Conservation (phyloP, 371 early-diverging fungal genomes). For the Chytridiales sp. region DNA sequence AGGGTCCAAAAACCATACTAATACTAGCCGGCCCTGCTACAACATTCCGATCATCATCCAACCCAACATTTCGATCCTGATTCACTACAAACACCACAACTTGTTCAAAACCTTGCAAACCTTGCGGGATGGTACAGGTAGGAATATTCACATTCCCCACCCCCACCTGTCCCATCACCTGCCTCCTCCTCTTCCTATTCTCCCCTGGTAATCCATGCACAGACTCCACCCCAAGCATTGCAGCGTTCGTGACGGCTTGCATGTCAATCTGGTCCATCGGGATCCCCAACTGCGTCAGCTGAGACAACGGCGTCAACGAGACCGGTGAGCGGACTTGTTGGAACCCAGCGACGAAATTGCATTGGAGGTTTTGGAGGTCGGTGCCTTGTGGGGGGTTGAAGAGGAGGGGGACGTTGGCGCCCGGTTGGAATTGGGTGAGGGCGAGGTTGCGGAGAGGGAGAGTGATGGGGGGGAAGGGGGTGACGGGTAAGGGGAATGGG, state of each 20-base stretch:
- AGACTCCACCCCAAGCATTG: too few relatives aligned
- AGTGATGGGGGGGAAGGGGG: conserved; percentile 31
- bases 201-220: too few relatives aligned
- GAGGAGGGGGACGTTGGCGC: conserved; percentile 19
- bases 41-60: conserved; percentile 32
- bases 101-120: conserved; percentile 14
- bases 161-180: too few relatives aligned
- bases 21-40: conserved; percentile 35
- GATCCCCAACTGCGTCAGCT: neutral
- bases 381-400: conserved; percentile 18
- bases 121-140: conserved; percentile 23
- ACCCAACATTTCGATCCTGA: conserved; percentile 25
- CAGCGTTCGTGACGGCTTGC: neutral
- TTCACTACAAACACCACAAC: conserved; percentile 31
- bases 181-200: too few relatives aligned
- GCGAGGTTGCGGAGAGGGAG: conserved; percentile 13
- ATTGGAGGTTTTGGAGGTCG: conserved; percentile 15
- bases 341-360: conserved; percentile 32
- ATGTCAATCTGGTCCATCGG: neutral
- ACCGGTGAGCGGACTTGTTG: conserved; percentile 19
- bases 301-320: neutral
- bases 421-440: neutral
- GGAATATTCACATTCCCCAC: conserved; percentile 10
- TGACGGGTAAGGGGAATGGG: conserved; percentile 29
- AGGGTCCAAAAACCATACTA: too few relatives aligned